Base-by-base conservation (phyloP, 371 early-diverging fungal genomes). In the Actinomortierella ambigua region DNA sequence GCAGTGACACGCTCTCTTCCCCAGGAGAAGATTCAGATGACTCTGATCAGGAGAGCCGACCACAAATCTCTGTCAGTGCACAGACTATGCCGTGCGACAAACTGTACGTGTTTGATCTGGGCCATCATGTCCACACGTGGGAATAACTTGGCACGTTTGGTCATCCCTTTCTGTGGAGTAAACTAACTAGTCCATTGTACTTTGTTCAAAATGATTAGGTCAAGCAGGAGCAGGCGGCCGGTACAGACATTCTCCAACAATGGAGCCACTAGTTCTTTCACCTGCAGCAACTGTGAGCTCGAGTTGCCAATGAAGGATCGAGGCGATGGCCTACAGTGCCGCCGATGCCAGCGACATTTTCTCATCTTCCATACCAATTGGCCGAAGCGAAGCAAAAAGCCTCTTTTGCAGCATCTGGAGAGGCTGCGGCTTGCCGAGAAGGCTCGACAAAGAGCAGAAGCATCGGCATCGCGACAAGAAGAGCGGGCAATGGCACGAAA, bases 341-440 rank as follows among this genome's bases (percentile, higher is more conserved):
- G 55, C 18, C 55, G 70, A 44, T 70, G 70, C 50, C 54, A 61
- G 18, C 60, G 70, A 23, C 70, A 70, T 48, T 55, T 61, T 17
- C 26, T 40, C 26, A 61, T 70, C 24, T 70, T 65, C n/a, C 39
- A 46, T 1, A 29, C 54, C 13, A 34, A 39, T 23, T 70, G 70
- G 70, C 70, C 70, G 0, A 61, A 61, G 8, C 64, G 70, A 50
- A 54, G 49, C 40, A 61, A 43, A 7, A 39, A 56, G 2, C 55
- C 48, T 11, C 59, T 69, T 13, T 48, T 40, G 54, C 58, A n/a
- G 54, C 65, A 22, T 53, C 53, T 47, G 4, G 27, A 24, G 53
- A 50, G 18, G 59, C 60, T 17, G 55, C 50, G 46, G 42, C 54
- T 22, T 9, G 59, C 51, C 15, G 54, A 40, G 15, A 64, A 27